A percentile compares a stretch with the other conserved stretches of the same genome.
Evolutionary conservation across 176 grass and related monocot species (phyloP).

Genomic region (Metroxylon sagu): DNA sequence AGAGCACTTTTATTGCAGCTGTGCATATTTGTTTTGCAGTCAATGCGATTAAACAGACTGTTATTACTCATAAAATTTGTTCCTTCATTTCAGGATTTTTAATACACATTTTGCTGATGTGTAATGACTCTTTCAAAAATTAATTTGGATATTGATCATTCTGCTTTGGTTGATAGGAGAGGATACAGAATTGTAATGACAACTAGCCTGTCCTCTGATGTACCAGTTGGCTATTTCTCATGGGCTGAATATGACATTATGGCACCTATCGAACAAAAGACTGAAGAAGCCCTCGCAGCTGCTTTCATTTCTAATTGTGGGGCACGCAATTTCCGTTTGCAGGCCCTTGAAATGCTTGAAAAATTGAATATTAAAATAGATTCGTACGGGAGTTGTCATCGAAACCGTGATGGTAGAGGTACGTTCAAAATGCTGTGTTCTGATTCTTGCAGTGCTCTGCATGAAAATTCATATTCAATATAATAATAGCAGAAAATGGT

Average conservation of each 20-base stretch:
- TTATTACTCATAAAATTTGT: too few species aligned
- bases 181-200: slow-evolving; percentile 93
- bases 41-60: too few species aligned
- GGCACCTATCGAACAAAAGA: slow-evolving; percentile 65
- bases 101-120: too few species aligned
- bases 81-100: too few species aligned
- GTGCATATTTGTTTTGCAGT: too few species aligned
- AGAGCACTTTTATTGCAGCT: too few species aligned
- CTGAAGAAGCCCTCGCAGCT: slow-evolving; percentile 69
- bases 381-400: slow-evolving; percentile 97
- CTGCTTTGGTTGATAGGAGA: slow-evolving; percentile 35
- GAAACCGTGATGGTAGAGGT: slow-evolving; percentile 89
- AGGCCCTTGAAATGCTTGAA: slow-evolving; percentile 85
- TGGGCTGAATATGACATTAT: slow-evolving; percentile 98
- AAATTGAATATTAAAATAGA: slow-evolving; percentile 76
- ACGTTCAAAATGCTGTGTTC: not conserved
- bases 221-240: slow-evolving; percentile 96
- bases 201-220: slow-evolving; percentile 87
- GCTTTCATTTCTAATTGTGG: slow-evolving; percentile 99
- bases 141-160: too few species aligned
- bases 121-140: too few species aligned
- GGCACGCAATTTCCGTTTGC: slow-evolving; percentile 85
- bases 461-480: too few species aligned
- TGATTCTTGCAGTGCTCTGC: too few species aligned
- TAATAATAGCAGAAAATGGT: too few species aligned